A percentile compares a stretch with the other conserved stretches of the same genome.
Evolutionary conservation across 2,329 filamentous ascomycete species (phyloP).

Genomic region (Botryotinia calthae): DNA sequence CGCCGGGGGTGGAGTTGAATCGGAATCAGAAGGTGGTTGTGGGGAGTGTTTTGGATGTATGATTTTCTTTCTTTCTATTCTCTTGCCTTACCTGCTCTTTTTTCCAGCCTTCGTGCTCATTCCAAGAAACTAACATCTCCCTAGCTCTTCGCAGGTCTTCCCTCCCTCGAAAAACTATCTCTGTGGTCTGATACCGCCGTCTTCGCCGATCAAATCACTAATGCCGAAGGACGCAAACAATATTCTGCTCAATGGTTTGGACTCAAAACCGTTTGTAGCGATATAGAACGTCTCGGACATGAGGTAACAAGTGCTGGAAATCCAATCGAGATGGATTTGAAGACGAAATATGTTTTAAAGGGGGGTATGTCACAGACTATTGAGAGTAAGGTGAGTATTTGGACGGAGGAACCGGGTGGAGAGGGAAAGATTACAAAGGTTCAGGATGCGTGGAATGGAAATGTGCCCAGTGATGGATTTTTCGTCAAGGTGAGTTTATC

Average conservation of each 20-base stretch:
- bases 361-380: conserved; percentile 51
- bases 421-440: conserved; percentile 48
- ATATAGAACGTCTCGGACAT: conserved; percentile 55
- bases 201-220: conserved; percentile 59
- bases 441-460: conserved; percentile 55
- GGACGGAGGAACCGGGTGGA: conserved; percentile 40
- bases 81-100: not conserved
- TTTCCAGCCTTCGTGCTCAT: no score
- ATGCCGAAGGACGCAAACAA: conserved; percentile 54
- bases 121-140: not conserved
- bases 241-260: conserved; percentile 55
- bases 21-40: conserved; percentile 53
- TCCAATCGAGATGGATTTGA: conserved; percentile 57
- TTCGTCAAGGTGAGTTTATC: conserved; percentile 51
- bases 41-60: conserved; percentile 55
- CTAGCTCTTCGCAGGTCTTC: conserved; percentile 58
- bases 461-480: conserved; percentile 46
- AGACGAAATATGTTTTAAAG: conserved; percentile 53
- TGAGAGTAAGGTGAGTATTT: conserved; percentile 48
- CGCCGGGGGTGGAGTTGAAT: conserved; percentile 50
- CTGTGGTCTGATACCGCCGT: conserved; percentile 58
- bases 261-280: conserved; percentile 54
- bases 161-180: conserved; percentile 56
- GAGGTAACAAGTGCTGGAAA: conserved; percentile 54
- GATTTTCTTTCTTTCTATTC: not conserved